Percentiles rank a stretch among this genome's conserved stretches.
Evolutionary conservation across 306 rosid species (phyloP).

Genomic region (Malus orientalis): DNA sequence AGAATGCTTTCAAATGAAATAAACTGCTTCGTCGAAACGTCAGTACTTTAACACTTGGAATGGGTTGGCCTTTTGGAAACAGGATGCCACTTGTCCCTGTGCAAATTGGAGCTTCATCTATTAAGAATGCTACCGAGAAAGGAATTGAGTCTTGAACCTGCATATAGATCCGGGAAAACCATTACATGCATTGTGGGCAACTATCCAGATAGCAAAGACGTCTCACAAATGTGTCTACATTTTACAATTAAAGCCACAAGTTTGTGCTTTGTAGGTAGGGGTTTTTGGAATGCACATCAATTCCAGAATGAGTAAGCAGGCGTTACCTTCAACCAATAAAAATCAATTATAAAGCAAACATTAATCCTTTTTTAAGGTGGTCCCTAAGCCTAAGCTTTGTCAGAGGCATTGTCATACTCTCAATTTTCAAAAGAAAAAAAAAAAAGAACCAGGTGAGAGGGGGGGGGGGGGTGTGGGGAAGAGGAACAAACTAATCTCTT

Average conservation of each 20-base stretch:
- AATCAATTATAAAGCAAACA: no score
- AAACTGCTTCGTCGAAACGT: conserved; percentile 41
- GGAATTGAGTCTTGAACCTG: conserved; percentile 86
- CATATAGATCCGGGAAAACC: conserved; percentile 12
- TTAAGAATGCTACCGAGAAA: conserved; percentile 58
- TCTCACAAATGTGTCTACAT: conserved; percentile 1
- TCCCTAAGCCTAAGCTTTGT: background rate
- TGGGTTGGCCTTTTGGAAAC: conserved; percentile 62
- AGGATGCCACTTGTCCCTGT: conserved; percentile 41
- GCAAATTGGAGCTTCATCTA: conserved; percentile 47
- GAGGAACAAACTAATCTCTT: background rate
- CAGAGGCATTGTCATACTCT: background rate
- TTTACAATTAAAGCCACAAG: background rate
- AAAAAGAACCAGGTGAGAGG: no score
- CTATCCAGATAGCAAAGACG: background rate
- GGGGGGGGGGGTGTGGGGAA: no score
- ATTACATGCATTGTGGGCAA: conserved; percentile 15
- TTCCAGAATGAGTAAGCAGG: background rate
- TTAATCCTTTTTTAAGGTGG: background rate
- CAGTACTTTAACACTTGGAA: conserved; percentile 60
- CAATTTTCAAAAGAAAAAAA: background rate
- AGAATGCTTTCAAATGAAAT: conserved; percentile 71
- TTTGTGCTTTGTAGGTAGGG: background rate
- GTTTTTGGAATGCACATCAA: background rate
- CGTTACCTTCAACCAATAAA: background rate